Conservation (phyloP, 345 rosid species). For the Eucalyptus polybractea region DNA sequence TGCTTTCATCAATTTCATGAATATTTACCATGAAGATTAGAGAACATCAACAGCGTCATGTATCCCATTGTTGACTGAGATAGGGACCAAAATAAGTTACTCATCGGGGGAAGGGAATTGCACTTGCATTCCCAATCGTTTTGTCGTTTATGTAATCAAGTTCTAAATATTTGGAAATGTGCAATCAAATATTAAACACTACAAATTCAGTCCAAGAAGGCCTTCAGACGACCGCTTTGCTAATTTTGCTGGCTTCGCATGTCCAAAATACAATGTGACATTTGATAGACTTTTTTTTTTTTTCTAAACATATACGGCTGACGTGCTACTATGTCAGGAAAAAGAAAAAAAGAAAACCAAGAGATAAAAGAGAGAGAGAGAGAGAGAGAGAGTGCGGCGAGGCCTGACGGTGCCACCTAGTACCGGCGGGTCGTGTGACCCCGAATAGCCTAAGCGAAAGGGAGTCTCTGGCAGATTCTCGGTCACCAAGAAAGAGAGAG, state of each 20-base stretch:
- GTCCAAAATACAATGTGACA: background rate
- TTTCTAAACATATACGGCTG: background rate
- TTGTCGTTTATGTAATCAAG: background rate
- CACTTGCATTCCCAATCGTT: background rate
- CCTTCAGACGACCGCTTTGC: background rate
- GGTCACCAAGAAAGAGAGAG: no score
- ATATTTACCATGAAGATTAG: background rate
- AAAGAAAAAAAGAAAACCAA: background rate
- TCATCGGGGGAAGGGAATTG: background rate
- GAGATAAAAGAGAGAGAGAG: accelerated
- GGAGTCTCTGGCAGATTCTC: no score
- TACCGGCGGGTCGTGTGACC: no score
- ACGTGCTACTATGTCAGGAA: background rate
- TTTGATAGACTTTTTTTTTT: accelerated
- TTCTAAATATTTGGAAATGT: background rate
- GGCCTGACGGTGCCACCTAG: no score
- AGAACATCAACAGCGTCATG: background rate
- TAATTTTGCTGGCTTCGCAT: background rate
- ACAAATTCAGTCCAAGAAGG: background rate
- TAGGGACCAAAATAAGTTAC: background rate
- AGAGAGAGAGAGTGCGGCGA: no score
- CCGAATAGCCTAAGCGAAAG: no score
- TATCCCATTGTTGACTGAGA: background rate
- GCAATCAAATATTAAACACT: background rate
- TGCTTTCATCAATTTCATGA: background rate